Evolutionary conservation across 2,329 filamentous ascomycete species (phyloP), one percentile per base, ranked within the genome.

Genomic region (Scolecobasidium constrictum): DNA sequence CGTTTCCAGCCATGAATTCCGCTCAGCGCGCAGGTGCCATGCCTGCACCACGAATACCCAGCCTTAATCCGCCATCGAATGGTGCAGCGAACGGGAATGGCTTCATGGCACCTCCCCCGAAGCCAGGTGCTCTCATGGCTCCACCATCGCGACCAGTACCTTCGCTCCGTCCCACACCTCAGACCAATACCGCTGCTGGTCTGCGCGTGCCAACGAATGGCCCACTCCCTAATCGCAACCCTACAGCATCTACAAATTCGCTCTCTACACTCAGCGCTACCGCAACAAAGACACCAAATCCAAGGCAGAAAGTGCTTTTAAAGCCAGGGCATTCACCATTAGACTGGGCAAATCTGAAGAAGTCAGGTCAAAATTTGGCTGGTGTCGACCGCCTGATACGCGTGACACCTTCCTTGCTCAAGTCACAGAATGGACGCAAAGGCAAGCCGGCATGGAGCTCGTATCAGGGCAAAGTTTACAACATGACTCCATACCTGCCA

Each of bases 241-340:
- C 40, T 55, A 15, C 28, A 2, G 35, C 48, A 62, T 56, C 51
- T 64, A 63, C 38, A 59, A 68, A 13, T 56, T 63, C 34, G 59
- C 69, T 6, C 53, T 54, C 5, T 36, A 43, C 18, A 45, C 52
- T 22, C 46, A 56, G 3, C 49, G 17, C 22, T 6, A 38, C 12
- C 6, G 46, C 46, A n/a, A 47, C 57, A 38, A 57, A 61, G 37
- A 64, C 63, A 9, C 60, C 62, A 20, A 71, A 63, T 43, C 55
- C 55, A 31, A 66, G 61, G 45, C 64, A 73, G 60, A 84, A 90
- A 55, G 84, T 95, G 4, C 71, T 82, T 6, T 76, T 98, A 4
- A 75, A 79, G n/a, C 92, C 92, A 0, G 90, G 92, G 22, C 88
- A 90, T 67, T 94, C 86, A 2, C 90, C 92, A 0, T 78, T 98